Conservation (phyloP, 2,329 filamentous ascomycete species). For the Colletotrichum truncatum region DNA sequence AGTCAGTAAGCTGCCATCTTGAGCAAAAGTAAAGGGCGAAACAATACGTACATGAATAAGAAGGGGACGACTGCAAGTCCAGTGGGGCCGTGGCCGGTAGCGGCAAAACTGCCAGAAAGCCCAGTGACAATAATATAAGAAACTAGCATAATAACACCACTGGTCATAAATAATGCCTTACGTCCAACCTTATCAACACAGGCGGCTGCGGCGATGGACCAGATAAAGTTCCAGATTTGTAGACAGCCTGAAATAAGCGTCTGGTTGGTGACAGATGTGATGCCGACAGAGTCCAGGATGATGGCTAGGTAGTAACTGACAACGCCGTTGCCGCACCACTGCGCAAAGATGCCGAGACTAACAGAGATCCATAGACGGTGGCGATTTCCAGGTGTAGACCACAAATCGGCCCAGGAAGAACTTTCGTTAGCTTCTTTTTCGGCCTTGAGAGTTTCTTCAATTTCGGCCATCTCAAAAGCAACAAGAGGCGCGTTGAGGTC, state of each 20-base stretch:
- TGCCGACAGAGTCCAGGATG: constrained; percentile 40
- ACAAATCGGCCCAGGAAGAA: constrained; percentile 14
- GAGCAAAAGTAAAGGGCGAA: not conserved
- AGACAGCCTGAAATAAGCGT: constrained; percentile 41
- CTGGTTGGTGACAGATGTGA: constrained; percentile 45
- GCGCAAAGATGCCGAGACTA: constrained; percentile 38
- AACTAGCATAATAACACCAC: constrained; percentile 11
- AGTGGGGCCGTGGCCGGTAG: constrained; percentile 32
- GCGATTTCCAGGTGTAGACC: constrained; percentile 39
- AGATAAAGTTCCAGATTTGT: constrained; percentile 23
- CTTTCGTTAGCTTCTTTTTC: constrained; percentile 24
- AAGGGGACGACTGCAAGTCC: constrained; percentile 43
- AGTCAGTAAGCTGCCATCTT: not conserved
- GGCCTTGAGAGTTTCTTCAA: constrained; percentile 29
- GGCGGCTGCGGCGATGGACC: constrained; percentile 2
- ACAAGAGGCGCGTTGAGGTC: constrained; percentile 30
- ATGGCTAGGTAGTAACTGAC: constrained; percentile 49
- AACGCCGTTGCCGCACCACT: constrained; percentile 42
- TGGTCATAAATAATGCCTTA: constrained; percentile 2
- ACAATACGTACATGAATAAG: constrained; percentile 45
- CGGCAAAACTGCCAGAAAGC: constrained; percentile 25
- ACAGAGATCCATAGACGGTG: constrained; percentile 40
- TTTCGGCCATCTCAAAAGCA: constrained; percentile 35
- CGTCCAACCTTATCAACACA: constrained; percentile 15
- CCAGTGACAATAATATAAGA: constrained; percentile 16